A percentile compares a stretch with the other conserved stretches of the same genome.
Conservation (phyloP, 2,329 filamentous ascomycete species). For the Fusarium sp. region DNA sequence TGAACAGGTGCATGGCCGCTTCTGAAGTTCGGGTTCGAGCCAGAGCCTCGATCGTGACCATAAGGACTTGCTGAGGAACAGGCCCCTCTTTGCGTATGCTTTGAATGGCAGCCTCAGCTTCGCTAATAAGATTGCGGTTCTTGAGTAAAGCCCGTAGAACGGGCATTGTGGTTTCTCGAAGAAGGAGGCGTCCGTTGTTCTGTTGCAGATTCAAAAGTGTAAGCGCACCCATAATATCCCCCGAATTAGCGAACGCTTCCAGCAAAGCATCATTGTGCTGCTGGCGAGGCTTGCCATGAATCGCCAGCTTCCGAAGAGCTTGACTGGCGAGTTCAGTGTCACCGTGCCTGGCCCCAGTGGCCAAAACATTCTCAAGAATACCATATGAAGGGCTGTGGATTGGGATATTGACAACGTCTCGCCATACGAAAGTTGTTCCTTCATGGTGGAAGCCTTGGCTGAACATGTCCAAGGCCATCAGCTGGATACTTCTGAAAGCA, state of each 20-base stretch:
- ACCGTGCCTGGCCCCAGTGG: constrained; percentile 72
- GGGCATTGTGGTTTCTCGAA: constrained; percentile 68
- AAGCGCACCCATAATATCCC: constrained; percentile 72
- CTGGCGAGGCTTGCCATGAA: constrained; percentile 59
- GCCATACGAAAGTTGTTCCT: constrained; percentile 77
- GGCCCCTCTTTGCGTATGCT: constrained; percentile 52
- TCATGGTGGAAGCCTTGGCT: constrained; percentile 69
- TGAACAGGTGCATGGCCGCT: constrained; percentile 46
- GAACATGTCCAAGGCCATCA: constrained; percentile 78
- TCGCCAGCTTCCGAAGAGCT: constrained; percentile 63
- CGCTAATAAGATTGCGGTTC: constrained; percentile 54
- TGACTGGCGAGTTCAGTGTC: constrained; percentile 75
- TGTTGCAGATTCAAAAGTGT: constrained; percentile 78
- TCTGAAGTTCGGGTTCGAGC: constrained; percentile 43
- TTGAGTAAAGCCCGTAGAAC: constrained; percentile 65
- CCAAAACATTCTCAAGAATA: constrained; percentile 73
- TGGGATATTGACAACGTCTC: constrained; percentile 61
- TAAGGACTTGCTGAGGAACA: constrained; percentile 49
- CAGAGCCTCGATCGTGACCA: constrained; percentile 47
- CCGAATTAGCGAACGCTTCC: constrained; percentile 68
- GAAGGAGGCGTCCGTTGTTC: constrained; percentile 56
- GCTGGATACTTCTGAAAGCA: constrained; percentile 65
- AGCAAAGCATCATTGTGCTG: constrained; percentile 84
- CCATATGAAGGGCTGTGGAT: constrained; percentile 61
- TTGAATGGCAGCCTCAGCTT: constrained; percentile 65